Percentiles rank a stretch among this genome's conserved stretches.
Evolutionary conservation across 2,329 filamentous ascomycete genomes (phyloP).

Genomic region (Pseudogymnoascus sp.): DNA sequence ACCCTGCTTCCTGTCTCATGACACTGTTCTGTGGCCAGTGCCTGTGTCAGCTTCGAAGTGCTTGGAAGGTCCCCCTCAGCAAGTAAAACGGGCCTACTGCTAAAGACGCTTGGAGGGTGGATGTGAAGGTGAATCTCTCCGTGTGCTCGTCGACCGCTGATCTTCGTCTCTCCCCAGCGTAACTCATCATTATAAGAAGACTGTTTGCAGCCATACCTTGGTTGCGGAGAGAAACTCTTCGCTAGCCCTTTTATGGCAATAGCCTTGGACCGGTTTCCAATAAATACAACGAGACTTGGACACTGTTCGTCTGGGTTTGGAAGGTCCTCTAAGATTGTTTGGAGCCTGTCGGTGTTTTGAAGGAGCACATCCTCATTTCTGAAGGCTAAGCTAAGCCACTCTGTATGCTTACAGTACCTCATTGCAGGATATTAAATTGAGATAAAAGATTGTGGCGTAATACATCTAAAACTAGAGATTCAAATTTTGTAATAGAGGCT

Average conservation of each 20-base stretch:
- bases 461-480: no score
- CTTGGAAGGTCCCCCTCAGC: conserved; percentile 14
- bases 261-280: conserved; percentile 17
- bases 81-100: conserved; percentile 14
- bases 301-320: conserved; percentile 12
- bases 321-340: conserved; percentile 17
- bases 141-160: conserved; percentile 13
- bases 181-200: conserved; percentile 10
- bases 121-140: conserved; percentile 18
- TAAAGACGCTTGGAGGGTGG: conserved; percentile 14
- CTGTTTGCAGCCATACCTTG: conserved; percentile 12
- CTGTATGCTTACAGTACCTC: conserved; percentile 18
- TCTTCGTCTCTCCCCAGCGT: conserved; percentile 11
- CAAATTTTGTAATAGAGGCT: no score
- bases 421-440: conserved; percentile 4
- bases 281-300: conserved; percentile 18
- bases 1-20: background rate
- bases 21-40: conserved; percentile 12
- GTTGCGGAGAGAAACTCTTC: conserved; percentile 15
- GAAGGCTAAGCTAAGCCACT: conserved; percentile 15
- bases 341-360: conserved; percentile 16
- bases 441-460: no score
- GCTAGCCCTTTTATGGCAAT: conserved; percentile 17
- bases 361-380: conserved; percentile 15
- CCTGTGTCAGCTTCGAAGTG: conserved; percentile 11